These are phyloP conservation scores for Termitomyces sp. DNA, from an alignment of 768 basidiomycete species.

Conservation along the genomic window DNA sequence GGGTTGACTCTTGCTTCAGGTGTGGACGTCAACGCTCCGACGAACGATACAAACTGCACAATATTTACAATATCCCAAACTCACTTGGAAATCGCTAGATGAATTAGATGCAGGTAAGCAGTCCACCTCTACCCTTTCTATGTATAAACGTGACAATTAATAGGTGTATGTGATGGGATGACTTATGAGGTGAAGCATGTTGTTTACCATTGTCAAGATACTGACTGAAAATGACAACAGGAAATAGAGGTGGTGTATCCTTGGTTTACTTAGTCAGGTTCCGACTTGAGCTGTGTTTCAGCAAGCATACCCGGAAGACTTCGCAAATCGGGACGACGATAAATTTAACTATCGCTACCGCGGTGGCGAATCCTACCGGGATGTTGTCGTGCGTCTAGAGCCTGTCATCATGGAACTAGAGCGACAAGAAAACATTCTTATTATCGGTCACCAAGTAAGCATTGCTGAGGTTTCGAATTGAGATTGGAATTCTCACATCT, in stretches of 20 bases:
- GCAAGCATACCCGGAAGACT: conserved; percentile 97
- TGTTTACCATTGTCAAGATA: neutral
- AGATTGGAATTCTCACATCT: neutral
- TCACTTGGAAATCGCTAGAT: conserved; percentile 98
- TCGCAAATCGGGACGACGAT: conserved; percentile 96
- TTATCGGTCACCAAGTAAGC: conserved; percentile 88
- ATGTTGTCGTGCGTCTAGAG: conserved; percentile 92
- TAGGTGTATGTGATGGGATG: conserved; percentile 97
- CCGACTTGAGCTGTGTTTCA: conserved; percentile 21
- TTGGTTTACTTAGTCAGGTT: neutral
- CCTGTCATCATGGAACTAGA: conserved; percentile 99
- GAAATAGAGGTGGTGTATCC: conserved; percentile 78
- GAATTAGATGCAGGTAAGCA: conserved; percentile 86
- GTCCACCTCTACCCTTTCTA: neutral
- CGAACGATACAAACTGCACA: conserved; percentile 90
- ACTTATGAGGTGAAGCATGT: conserved; percentile 64
- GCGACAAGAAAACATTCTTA: conserved; percentile 93
- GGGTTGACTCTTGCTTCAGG: conserved; percentile 35
- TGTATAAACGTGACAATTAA: neutral
- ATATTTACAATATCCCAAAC: conserved; percentile 75
- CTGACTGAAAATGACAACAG: conserved; percentile 14
- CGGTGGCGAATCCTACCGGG: conserved; percentile 96
- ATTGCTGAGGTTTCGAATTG: neutral
- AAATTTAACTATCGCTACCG: conserved; percentile 99
- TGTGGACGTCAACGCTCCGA: conserved; percentile 98